Base-by-base conservation (phyloP, 1,284 basidiomycete species). In the Peniophora sp. region DNA sequence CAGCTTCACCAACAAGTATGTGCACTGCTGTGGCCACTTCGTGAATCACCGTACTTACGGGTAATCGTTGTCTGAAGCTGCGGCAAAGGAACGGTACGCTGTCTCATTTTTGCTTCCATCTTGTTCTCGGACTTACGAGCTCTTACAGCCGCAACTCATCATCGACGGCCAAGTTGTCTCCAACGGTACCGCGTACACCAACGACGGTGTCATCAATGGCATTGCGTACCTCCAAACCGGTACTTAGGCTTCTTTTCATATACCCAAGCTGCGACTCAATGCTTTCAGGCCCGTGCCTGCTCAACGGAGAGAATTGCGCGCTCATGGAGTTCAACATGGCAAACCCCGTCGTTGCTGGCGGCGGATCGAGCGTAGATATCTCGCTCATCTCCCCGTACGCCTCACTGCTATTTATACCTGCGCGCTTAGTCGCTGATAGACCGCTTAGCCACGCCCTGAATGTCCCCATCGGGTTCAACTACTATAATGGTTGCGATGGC, bases 301-400 rank as follows among this genome's bases (percentile, higher is more conserved):
- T 60, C 52, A 76, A 76, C 49, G 75, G 72, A 42, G 74, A 76
- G 56, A 49, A 62, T 3, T 76, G 75, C 48, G 54, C 64, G 2
- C 56, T 72, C 27, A 10, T 76, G 22, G 74, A 76, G 59, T 70
- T 63, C 62, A 75, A 69, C 24, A 61, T 76, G 51, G 62, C 59
- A 49, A 72, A 76, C 58, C 67, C 74, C 5, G 57, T 58, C 12
- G 60, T 60, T 32, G 46, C 61, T 2, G 73, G 74, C 2, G 62
- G 67, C 52, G 74, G 74, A 8, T 71, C 72, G 6, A 69, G 65
- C 39, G 57, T 62, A n/a, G 75, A 76, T 53, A 61, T 76, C 45
- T 73, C 71, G 51, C 61, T 76, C 55, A 76, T 76, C 43, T 1
- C 56, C 1, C 70, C 71, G 72, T 74, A 52, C 56, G 73, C 57